phyloP scores from a whole-genome alignment of 495 filamentous ascomycete genomes.

The Pseudoneurospora amorphoporcata region DNA sequence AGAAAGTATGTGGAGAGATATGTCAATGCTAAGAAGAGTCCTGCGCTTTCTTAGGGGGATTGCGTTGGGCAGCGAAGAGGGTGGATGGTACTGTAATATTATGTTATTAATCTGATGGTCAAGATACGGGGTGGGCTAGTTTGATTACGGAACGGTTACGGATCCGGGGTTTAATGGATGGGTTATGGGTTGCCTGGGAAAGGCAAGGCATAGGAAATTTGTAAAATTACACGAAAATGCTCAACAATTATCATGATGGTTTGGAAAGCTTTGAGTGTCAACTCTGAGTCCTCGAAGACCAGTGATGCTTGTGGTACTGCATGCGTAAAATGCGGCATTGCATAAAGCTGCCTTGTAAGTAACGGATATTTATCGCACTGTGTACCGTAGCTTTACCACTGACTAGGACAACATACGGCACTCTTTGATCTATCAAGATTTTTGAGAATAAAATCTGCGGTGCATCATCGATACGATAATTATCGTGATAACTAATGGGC shows the following conservation, averaged over 20 bases:
- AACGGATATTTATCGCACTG: background rate
- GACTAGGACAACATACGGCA: background rate
- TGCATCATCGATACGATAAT: background rate
- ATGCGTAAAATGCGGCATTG: background rate
- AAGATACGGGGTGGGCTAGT: background rate
- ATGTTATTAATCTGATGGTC: background rate
- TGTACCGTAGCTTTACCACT: background rate
- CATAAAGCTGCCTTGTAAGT: background rate
- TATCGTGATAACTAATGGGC: background rate
- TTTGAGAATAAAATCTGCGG: background rate
- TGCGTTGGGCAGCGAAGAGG: too few relatives aligned
- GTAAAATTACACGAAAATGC: background rate
- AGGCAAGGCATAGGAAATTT: background rate
- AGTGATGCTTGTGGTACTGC: background rate
- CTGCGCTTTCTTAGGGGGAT: slow-evolving; percentile 2
- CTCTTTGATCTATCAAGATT: background rate
- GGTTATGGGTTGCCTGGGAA: background rate
- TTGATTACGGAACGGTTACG: background rate
- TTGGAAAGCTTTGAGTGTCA: background rate
- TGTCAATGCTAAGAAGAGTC: slow-evolving; percentile 14
- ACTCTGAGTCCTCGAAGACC: background rate
- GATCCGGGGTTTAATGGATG: background rate
- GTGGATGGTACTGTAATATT: background rate
- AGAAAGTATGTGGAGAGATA: slow-evolving; percentile 27
- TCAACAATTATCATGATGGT: background rate